phyloP scores from a whole-genome alignment of 768 basidiomycete genomes.

The Tylopilus intermedius region DNA sequence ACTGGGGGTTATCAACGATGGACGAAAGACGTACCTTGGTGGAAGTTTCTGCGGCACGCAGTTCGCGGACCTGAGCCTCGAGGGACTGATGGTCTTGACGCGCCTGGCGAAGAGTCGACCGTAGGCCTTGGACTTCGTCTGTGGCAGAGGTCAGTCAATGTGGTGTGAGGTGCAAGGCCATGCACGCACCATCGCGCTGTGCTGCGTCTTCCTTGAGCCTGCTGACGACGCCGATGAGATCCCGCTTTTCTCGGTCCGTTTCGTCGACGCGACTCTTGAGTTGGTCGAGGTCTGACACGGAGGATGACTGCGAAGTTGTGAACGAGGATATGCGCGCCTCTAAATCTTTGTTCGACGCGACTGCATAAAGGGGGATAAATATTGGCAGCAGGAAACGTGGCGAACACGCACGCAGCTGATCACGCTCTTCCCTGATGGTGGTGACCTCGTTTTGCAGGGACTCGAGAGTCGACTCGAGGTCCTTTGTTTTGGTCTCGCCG shows the following conservation, averaged over 20 bases:
- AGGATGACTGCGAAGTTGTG: constrained; percentile 54
- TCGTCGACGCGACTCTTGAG: constrained; percentile 64
- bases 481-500: constrained; percentile 55
- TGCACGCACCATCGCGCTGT: constrained; percentile 65
- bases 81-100: constrained; percentile 66
- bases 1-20: background rate
- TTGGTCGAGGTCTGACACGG: constrained; percentile 55
- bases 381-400: constrained; percentile 1
- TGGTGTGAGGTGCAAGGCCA: background rate
- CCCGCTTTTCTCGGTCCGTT: constrained; percentile 85
- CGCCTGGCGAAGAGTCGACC: constrained; percentile 65
- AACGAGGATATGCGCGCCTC: constrained; percentile 54
- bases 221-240: constrained; percentile 78
- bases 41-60: constrained; percentile 70
- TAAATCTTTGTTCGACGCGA: constrained; percentile 41
- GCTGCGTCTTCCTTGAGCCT: constrained; percentile 71
- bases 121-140: constrained; percentile 73
- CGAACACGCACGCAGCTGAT: constrained; percentile 54
- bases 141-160: constrained; percentile 1
- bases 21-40: constrained; percentile 49
- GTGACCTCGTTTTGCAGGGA: constrained; percentile 51
- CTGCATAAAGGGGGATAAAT: constrained; percentile 30
- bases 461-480: constrained; percentile 52
- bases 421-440: constrained; percentile 55
- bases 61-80: constrained; percentile 66